These are phyloP conservation scores for Aspergillus nidulans DNA, from an alignment of 495 filamentous ascomycete genomes.

Conservation along the genomic window DNA sequence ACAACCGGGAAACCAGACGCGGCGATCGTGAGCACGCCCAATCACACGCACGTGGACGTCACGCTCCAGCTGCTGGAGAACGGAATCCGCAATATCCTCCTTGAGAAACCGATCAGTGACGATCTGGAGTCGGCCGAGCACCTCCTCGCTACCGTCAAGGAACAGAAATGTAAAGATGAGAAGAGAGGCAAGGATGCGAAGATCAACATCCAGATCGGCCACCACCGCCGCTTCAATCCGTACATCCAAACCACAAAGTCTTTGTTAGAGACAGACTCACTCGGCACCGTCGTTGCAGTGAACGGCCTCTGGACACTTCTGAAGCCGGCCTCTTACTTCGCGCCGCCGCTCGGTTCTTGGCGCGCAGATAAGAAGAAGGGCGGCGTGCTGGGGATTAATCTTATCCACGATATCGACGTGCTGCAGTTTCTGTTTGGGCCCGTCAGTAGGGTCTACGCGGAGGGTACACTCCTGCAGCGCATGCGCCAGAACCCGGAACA, in stretches of 20 bases:
- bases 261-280: constrained; percentile 30
- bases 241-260: constrained; percentile 49
- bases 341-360: constrained; percentile 41
- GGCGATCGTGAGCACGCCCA: constrained; percentile 58
- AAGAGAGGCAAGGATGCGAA: constrained; percentile 11
- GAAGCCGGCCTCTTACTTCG: constrained; percentile 52
- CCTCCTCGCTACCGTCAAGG: constrained; percentile 23
- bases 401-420: constrained; percentile 58
- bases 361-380: constrained; percentile 30
- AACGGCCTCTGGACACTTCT: constrained; percentile 52
- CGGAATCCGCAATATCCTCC: constrained; percentile 47
- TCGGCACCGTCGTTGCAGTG: constrained; percentile 48
- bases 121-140: constrained; percentile 35
- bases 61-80: constrained; percentile 44
- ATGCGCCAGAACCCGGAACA: constrained; percentile 19
- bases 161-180: constrained; percentile 14
- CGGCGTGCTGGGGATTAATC: constrained; percentile 54
- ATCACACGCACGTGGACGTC: constrained; percentile 51
- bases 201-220: constrained; percentile 52
- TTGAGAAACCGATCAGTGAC: constrained; percentile 56
- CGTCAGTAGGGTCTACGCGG: constrained; percentile 47
- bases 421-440: constrained; percentile 56
- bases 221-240: constrained; percentile 58
- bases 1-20: constrained; percentile 38
- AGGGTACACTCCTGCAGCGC: constrained; percentile 41